These are phyloP conservation scores for Eucalyptus leucophloia DNA, from an alignment of 345 rosid species.

Conservation along the genomic window DNA sequence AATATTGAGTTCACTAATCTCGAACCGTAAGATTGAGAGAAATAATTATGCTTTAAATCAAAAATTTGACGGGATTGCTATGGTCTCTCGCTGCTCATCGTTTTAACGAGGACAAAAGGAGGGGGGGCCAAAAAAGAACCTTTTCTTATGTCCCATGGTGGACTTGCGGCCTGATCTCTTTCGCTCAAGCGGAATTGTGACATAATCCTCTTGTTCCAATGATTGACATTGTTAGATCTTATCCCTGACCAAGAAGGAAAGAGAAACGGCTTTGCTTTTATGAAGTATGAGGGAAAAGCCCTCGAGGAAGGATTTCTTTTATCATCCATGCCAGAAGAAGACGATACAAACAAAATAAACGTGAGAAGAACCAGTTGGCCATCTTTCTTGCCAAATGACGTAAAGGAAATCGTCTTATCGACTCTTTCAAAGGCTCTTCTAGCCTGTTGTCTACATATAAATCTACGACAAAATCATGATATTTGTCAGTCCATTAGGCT, in stretches of 20 bases:
- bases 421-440: not conserved
- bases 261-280: not conserved
- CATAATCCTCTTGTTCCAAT: not conserved
- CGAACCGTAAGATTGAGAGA: accelerated
- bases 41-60: not conserved
- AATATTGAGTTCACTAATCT: not conserved
- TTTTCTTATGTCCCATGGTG: not conserved
- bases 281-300: not conserved
- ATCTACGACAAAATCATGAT: not conserved
- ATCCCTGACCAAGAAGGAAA: not conserved
- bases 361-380: not conserved
- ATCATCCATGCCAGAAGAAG: not conserved
- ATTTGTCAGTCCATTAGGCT: not conserved
- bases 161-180: not conserved
- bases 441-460: not conserved
- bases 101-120: not conserved
- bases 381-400: not conserved
- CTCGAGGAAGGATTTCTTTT: not conserved
- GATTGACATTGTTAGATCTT: not conserved
- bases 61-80: not conserved
- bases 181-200: not conserved
- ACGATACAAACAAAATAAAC: not conserved
- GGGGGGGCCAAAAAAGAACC: not conserved
- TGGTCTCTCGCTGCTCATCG: not conserved
- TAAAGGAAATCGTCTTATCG: not conserved